Evolutionary conservation across 805 yeast genomes (phyloP), one percentile per base, ranked within the genome.

Genomic region (Wickerhamomyces xylosicus): DNA sequence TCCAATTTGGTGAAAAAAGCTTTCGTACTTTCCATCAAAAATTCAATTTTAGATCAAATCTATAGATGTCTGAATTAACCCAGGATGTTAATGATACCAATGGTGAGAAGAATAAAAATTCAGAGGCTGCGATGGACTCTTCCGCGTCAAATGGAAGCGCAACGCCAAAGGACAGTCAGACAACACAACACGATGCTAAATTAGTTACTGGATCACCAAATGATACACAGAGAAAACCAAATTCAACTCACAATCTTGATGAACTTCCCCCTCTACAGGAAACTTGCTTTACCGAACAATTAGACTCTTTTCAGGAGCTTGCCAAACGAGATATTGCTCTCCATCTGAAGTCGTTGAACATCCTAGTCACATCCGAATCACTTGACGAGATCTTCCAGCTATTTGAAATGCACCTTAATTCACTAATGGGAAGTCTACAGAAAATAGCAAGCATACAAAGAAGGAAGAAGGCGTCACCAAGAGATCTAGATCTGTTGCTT

Each of bases 381-480:
- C 46, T 72, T 35, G 59, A 61, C 11, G 61, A 64, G 27, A 41
- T 72, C 31, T 47, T 65, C 6, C 48, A 56, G 4, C 47, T 67
- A 31, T 58, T 66, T 1, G 51, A 52, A 15, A 47, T 53, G 10
- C 66, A 64, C 40, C 47, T 72, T 37, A 52, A 62, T 34, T 59
- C 61, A 14, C 40, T 78, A 39, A 50, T 68, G 8, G 45, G 51
- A 2, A 57, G 66, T 21, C 48, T 81, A 19, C 74, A 72, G 35
- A 67, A 67, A 43, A 56, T 73, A 27, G 66, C 78, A 3, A 77
- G 75, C 40, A 56, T 72, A 1, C 89, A 81, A 54, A 63, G 90
- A 47, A 66, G 87, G 37, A 60, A 64, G 16, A 53, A 54, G n/a
- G 76, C 81, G 1, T 62, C 80, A 0, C 59, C 68, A 16, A 61